Percentiles rank a stretch among this genome's conserved stretches.
phyloP scores from a whole-genome alignment of 768 basidiomycete genomes.

The Myochromella boudieri region DNA sequence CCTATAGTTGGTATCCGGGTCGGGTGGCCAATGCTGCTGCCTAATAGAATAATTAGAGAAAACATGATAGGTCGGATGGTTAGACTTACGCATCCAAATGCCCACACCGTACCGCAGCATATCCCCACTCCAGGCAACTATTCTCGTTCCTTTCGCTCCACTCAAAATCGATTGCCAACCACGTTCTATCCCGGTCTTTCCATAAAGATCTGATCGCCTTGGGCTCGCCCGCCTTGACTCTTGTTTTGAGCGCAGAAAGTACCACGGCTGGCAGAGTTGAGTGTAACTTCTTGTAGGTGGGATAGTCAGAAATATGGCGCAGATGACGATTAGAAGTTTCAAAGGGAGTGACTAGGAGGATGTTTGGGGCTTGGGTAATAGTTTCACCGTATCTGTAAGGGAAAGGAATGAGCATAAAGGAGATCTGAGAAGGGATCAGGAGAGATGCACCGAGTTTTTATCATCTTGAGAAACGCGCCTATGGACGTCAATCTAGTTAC shows the following conservation, averaged over 20 bases:
- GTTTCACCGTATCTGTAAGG: conserved; percentile 72
- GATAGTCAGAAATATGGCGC: conserved; percentile 66
- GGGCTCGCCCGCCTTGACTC: conserved; percentile 66
- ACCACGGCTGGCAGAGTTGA: conserved; percentile 69
- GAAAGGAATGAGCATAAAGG: neutral
- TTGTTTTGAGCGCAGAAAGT: conserved; percentile 62
- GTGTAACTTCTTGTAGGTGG: conserved; percentile 68
- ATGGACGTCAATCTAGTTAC: conserved; percentile 75
- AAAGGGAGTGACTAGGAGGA: conserved; percentile 66
- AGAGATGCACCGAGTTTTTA: conserved; percentile 64
- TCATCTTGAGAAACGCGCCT: conserved; percentile 79
- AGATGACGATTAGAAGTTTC: conserved; percentile 69
- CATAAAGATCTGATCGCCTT: conserved; percentile 66
- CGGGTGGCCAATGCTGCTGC: conserved; percentile 73
- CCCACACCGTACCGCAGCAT: conserved; percentile 74
- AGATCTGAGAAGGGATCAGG: neutral
- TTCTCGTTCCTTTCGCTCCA: conserved; percentile 72
- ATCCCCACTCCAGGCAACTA: conserved; percentile 77
- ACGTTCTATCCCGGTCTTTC: conserved; percentile 70
- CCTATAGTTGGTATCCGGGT: conserved; percentile 72
- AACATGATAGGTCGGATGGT: neutral
- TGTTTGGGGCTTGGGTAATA: conserved; percentile 69
- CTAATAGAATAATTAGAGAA: conserved; percentile 31
- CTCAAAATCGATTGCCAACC: conserved; percentile 73
- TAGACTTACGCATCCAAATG: conserved; percentile 65